Evolutionary conservation across 129 eudicot genomes (phyloP), one percentile per base, ranked within the genome.

Genomic region (Lonicera japonica): DNA sequence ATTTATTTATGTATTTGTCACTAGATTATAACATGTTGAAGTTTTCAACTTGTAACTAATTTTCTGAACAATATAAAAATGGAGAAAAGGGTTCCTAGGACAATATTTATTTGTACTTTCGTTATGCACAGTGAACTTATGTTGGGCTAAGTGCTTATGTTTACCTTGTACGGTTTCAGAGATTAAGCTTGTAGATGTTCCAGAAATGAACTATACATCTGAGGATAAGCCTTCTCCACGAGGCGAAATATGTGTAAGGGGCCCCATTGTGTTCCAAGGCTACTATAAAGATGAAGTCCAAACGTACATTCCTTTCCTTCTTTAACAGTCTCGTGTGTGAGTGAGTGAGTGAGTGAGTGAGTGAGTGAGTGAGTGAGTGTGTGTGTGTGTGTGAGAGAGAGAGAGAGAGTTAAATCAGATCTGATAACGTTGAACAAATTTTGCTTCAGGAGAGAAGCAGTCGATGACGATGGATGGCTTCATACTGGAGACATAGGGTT

Each of bases 381-480:
- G n/a, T n/a, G 51, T 47, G 14, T 38, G 43, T 38, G 43, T 38
- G 6, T 38, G 43, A 29, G 36, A 29, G 36, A 29, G 36, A 29
- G 36, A 29, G 36, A 29, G 36, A 25, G 51, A 69, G 18, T 67
- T 41, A 21, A 56, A 51, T 34, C 2, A 29, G 11, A 45, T 66
- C 25, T 76, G 48, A 60, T 50, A 12, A 64, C 68, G 59, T 29
- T 25, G 58, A 23, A 11, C 11, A 53, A 66, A 57, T 64, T 80
- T 25, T 18, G 57, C 36, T 29, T 2, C 80, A 90, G 97, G 83
- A 77, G 82, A 75, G 97, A 90, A 86, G 89, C 79, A 11, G 58
- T 86, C 7, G 95, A 90, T 70, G 89, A 79, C 39, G 95, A 90
- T 60, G 95, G 95, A 72, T 90, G 97, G 97, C 91, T 90, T 81